phyloP scores from a whole-genome alignment of 495 filamentous ascomycete species.

The Penicillium ochrochloron region DNA sequence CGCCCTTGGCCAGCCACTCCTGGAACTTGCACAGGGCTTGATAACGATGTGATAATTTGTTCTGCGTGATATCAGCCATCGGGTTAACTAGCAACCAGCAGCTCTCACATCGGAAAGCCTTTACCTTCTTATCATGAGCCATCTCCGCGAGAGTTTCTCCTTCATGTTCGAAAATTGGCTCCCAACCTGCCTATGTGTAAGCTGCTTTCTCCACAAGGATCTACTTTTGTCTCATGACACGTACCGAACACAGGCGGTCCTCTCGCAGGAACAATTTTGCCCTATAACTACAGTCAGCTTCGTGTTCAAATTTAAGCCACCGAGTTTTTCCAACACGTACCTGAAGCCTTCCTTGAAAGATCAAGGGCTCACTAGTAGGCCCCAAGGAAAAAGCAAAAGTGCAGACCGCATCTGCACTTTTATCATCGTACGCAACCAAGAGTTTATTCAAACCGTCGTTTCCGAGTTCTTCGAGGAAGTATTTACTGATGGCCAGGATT shows the following conservation, averaged over 20 bases:
- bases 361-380: conserved; percentile 71
- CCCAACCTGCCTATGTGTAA: conserved; percentile 68
- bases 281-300: conserved; percentile 40
- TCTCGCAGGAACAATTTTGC: conserved; percentile 47
- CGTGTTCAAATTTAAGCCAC: neutral
- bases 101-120: conserved; percentile 9
- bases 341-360: conserved; percentile 79
- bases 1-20: conserved; percentile 63
- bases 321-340: conserved; percentile 19
- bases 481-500: conserved; percentile 63
- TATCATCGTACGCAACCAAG: conserved; percentile 79
- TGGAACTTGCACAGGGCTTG: conserved; percentile 77
- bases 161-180: conserved; percentile 86
- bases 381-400: conserved; percentile 85
- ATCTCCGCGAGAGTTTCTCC: conserved; percentile 93
- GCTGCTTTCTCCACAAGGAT: neutral
- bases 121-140: conserved; percentile 80
- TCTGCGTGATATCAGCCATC: conserved; percentile 43
- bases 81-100: conserved; percentile 20
- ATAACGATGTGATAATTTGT: conserved; percentile 80
- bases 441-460: conserved; percentile 81
- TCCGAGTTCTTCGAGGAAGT: conserved; percentile 78
- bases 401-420: conserved; percentile 84
- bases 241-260: conserved; percentile 71
- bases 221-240: neutral